A percentile compares a stretch with the other conserved stretches of the same genome.
These are phyloP conservation scores for Vigna reflexopilosa DNA, from an alignment of 306 rosid species.

Conservation along the genomic window DNA sequence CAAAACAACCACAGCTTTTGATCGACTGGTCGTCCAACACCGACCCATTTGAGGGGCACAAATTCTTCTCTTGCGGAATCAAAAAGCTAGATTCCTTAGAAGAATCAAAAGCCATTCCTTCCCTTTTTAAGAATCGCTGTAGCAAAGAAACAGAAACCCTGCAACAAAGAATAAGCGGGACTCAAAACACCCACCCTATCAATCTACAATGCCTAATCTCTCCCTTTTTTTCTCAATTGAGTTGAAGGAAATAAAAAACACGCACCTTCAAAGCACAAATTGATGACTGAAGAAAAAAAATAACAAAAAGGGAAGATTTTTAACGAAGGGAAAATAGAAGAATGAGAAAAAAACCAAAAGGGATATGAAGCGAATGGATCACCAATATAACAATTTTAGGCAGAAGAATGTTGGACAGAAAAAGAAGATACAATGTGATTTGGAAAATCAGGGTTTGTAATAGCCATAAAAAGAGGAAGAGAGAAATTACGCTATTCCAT, in stretches of 20 bases:
- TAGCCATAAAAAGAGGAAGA: neutral
- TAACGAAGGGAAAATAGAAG: neutral
- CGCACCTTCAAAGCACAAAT: constrained; percentile 30
- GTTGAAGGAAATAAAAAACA: constrained; percentile 28
- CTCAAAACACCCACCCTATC: constrained; percentile 8
- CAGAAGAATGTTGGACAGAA: neutral
- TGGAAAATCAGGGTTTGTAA: constrained; percentile 39
- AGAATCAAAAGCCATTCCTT: constrained; percentile 52
- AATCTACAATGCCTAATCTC: constrained; percentile 19
- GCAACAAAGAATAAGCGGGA: constrained; percentile 10
- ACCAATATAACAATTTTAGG: neutral
- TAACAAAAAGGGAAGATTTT: neutral
- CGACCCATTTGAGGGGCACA: constrained; percentile 38
- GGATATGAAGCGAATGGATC: neutral
- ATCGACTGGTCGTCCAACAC: constrained; percentile 38
- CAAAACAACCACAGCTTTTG: constrained; percentile 32
- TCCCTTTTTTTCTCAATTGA: constrained; percentile 24
- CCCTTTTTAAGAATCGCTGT: neutral
- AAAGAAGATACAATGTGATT: neutral
- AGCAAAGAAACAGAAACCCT: constrained; percentile 32
- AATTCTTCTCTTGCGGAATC: constrained; percentile 45
- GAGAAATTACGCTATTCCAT: neutral
- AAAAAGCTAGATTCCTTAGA: no score
- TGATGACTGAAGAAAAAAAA: neutral
- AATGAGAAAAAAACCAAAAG: neutral